Base-by-base conservation (phyloP, 305 asterid genomes). In the Stenogyne calaminthoides region DNA sequence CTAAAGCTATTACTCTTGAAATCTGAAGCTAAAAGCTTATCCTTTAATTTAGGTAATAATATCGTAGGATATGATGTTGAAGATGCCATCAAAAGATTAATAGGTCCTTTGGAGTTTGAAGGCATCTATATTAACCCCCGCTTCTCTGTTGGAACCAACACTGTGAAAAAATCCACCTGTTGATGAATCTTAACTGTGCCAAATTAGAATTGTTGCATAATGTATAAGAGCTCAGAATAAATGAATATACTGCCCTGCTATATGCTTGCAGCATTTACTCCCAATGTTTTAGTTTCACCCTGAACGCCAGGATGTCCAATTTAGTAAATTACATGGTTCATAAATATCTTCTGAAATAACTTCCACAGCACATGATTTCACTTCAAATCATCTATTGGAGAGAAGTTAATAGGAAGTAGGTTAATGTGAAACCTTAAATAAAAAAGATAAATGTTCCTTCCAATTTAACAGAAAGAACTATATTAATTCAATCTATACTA, bases 51-150 rank as follows among this genome's bases (percentile, higher is more conserved):
- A 27, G 97, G 91, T 61, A 92, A n/a, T 95, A 78, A 71, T 77
- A 78, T 95, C 99, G 64, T 95, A 95, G 14, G 99, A 95, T 83
- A 95, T 80, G 81, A 95, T 91, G 87, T 95, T 95, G 88, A 92
- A 95, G 73, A 86, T 42, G 10, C 98, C 98, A 80, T 91, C 97
- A 72, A n/a, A n/a, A 95, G 96, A 78, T 85, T 87, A 73, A 92
- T 72, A 36, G 88, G 72, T 70, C 82, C 71, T 84, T 88, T 92
- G 76, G 87, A 44, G 80, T 85, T 95, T 73, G 99, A 88, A 40
- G 96, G 81, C 73, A 92, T n/a, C 86, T 69, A 91, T 80, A 76
- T 88, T 95, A 69, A 88, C 92, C 75, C 99, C 96, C 46, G 83
- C 84, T n/a, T n/a, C n/a, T 83, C 81, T 90, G 84, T 91, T 95